Base-by-base conservation (phyloP, 2,329 filamentous ascomycete genomes). In the Colletotrichum tabaci region DNA sequence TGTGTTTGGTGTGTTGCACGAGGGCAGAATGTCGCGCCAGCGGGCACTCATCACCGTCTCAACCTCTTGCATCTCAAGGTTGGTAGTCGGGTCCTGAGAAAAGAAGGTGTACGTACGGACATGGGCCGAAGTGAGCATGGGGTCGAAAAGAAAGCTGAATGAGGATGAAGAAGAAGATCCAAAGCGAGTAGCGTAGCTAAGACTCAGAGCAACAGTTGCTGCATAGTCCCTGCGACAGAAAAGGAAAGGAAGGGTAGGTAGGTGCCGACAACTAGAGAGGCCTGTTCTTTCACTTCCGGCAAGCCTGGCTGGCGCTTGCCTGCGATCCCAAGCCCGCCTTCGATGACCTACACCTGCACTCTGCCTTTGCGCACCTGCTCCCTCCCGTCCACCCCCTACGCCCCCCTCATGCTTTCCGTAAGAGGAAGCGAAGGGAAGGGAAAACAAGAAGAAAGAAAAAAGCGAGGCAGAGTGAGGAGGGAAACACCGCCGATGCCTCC, bases 1-100 rank as follows among this genome's bases (percentile, higher is more conserved):
- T 21, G 26, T 61, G 44, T 61, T 23, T 49, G 44, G 44, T 16
- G 44, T 46, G 58, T 61, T 61, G 57, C 57, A 38, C n/a, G 42
- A 49, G 44, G 57, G 12, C 6, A 26, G 23, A 21, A 61, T 30
- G 21, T 38, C 26, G 57, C 23, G 57, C 2, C 18, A n/a, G 52
- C n/a, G 10, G 18, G 30, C 30, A 38, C 10, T 40, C 60, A 30
- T 40, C 16, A 18, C 47, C 47, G 47, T 58, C 40, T 46, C 56
- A 62, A 23, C 46, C 21, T 61, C 47, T 61, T 50, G 58, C 46
- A 61, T 50, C 15, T 13, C n/a, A 40, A 40, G n/a, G 21, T 40
- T 7, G n/a, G n/a, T 57, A 57, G 21, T 52, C 35, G 16, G 42
- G 35, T 52, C 60, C 47, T 8, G 60, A 18, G n/a, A 8, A 46